Conservation (phyloP, 257 asterid genomes). For the Ocimum tenuiflorum region DNA sequence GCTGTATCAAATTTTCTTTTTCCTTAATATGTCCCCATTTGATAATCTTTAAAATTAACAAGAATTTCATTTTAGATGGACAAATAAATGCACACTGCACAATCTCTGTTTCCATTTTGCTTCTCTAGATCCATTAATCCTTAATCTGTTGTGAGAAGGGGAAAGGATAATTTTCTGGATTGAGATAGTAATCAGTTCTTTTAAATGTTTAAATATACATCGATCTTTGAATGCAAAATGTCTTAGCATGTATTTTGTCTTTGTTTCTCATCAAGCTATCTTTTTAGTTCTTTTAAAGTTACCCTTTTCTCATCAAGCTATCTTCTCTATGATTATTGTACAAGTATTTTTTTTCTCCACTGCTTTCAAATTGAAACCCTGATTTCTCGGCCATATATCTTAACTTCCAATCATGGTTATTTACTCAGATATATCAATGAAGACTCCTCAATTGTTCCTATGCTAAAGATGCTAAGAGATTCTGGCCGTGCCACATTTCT, state of each 20-base stretch:
- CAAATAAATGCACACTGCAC: no score
- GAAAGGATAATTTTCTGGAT: no score
- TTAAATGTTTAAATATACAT: constrained; percentile 14
- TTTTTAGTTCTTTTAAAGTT: background rate
- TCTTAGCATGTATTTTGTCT: background rate
- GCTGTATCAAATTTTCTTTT: no score
- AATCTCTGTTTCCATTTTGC: no score
- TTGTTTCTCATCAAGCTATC: background rate
- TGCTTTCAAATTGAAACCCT: background rate
- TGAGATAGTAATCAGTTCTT: background rate
- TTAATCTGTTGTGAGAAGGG: no score
- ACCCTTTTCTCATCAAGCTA: constrained; percentile 8
- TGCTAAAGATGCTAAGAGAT: constrained; percentile 91
- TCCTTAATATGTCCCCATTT: no score
- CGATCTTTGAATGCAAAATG: background rate
- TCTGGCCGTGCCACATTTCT: constrained; percentile 91
- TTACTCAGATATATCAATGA: constrained; percentile 74
- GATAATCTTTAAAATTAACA: no score
- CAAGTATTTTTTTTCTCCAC: background rate
- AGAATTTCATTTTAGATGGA: no score
- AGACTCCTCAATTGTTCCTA: constrained; percentile 71
- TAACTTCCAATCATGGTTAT: constrained; percentile 22
- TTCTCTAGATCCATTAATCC: no score
- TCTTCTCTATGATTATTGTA: background rate
- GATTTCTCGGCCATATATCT: background rate